phyloP scores from a whole-genome alignment of 805 yeast species.

The Jamesozyma spencerorum region DNA sequence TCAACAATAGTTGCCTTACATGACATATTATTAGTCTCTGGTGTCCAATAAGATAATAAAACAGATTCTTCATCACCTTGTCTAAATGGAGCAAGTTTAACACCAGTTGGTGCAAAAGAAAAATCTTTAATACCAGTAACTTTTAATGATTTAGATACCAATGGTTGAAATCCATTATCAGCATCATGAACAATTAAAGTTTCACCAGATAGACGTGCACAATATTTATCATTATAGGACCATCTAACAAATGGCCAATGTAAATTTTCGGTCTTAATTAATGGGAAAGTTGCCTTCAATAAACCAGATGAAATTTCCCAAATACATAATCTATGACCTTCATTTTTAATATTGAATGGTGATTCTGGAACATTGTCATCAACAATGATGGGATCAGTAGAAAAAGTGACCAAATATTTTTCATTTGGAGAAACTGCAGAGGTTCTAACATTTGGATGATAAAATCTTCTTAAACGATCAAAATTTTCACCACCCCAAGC shows the following conservation, averaged over 20 bases:
- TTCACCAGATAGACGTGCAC: slow-evolving; percentile 92
- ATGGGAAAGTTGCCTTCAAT: slow-evolving; percentile 82
- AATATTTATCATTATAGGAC: slow-evolving; percentile 85
- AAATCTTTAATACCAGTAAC: slow-evolving; percentile 82
- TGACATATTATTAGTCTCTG: slow-evolving; percentile 84
- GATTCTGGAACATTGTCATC: slow-evolving; percentile 54
- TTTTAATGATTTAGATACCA: slow-evolving; percentile 79
- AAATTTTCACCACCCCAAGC: slow-evolving; percentile 90
- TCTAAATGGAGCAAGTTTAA: slow-evolving; percentile 50
- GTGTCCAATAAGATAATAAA: slow-evolving; percentile 90
- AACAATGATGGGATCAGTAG: slow-evolving; percentile 69
- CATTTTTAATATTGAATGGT: slow-evolving; percentile 81
- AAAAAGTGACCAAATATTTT: slow-evolving; percentile 79
- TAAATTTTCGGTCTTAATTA: slow-evolving; percentile 60
- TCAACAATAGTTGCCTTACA: slow-evolving; percentile 90
- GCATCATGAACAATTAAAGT: slow-evolving; percentile 87
- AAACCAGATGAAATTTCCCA: slow-evolving; percentile 85
- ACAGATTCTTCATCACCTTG: slow-evolving; percentile 48
- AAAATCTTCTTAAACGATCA: slow-evolving; percentile 62
- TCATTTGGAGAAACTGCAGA: slow-evolving; percentile 91
- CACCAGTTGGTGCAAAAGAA: slow-evolving; percentile 89
- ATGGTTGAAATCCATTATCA: slow-evolving; percentile 57
- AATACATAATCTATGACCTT: slow-evolving; percentile 86
- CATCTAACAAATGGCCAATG: slow-evolving; percentile 96
- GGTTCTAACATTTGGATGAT: slow-evolving; percentile 82